A percentile compares a stretch with the other conserved stretches of the same genome.
Conservation (phyloP, 2,329 filamentous ascomycete species). For the Pyrenochaeta sp. region DNA sequence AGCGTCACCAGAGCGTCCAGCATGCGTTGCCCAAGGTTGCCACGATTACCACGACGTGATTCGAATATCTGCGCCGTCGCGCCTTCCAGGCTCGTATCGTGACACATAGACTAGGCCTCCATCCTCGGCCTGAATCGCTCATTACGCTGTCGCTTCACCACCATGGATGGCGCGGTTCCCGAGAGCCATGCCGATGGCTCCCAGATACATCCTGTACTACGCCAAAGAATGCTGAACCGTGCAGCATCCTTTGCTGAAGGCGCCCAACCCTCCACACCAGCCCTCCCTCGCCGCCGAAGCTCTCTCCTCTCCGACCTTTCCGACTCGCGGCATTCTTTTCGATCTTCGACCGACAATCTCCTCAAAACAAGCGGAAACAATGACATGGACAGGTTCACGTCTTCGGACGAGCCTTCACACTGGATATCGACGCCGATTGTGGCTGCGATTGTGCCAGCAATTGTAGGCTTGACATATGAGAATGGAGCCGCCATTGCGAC, state of each 20-base stretch:
- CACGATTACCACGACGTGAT: slow-evolving; percentile 5
- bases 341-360: slow-evolving; percentile 74
- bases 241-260: slow-evolving; percentile 47
- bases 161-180: slow-evolving; percentile 38
- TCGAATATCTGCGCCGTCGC: slow-evolving; percentile 3
- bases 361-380: slow-evolving; percentile 59
- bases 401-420: slow-evolving; percentile 65
- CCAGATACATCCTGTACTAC: slow-evolving; percentile 40
- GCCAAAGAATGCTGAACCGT: slow-evolving; percentile 47
- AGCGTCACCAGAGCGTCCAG: slow-evolving; percentile 16
- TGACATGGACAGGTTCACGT: slow-evolving; percentile 43
- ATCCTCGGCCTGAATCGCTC: slow-evolving; percentile 3
- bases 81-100: slow-evolving; percentile 6
- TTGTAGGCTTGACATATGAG: slow-evolving; percentile 85
- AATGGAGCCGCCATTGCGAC: slow-evolving; percentile 86
- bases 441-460: slow-evolving; percentile 83
- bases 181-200: slow-evolving; percentile 27
- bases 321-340: slow-evolving; percentile 70
- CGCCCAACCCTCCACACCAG: slow-evolving; percentile 24
- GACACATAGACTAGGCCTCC: not conserved
- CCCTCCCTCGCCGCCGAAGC: slow-evolving; percentile 67
- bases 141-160: slow-evolving; percentile 12
- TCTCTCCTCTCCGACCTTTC: slow-evolving; percentile 82
- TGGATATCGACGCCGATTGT: slow-evolving; percentile 84
- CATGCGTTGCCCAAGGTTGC: slow-evolving; percentile 15